Base-by-base conservation (phyloP, 805 yeast species). In the Starmera caribaea region DNA sequence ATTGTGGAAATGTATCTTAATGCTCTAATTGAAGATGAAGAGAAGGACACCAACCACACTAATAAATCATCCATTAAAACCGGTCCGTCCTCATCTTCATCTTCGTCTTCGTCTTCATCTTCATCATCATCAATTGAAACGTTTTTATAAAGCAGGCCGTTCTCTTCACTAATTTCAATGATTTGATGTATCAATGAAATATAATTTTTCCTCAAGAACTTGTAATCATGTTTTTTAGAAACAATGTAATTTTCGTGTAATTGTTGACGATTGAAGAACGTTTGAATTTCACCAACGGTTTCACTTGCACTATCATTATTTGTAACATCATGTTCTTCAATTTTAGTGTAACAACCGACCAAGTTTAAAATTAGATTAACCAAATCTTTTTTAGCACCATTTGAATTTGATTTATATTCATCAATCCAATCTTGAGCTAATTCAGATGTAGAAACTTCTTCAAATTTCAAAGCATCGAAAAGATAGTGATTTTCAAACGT, bases 1-100 rank as follows among this genome's bases (percentile, higher is more conserved):
- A 73, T 44, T 0, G 95, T 76, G 0, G 95, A 63, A 3, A 76
- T 72, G 48, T 69, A 77, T 54, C 97, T 69, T 41, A 89, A 66
- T 1, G 92, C 74, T 45, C 96, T 68, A 9, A 82, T 62, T 30
- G 75, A 70, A 15, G 87, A 75, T 0, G 85, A 76, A 2, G 90
- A 74, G 39, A 89, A 62, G 0, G 87, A 72, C 1, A 81, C 69
- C 13, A 88, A 58, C 97, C 97, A 88, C 5, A 83, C 74, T 26
- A 83, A 53, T 3, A 85, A 40, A 41, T 74, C 74, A 34, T 66
- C 76, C 60, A 76, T 61, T 27, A 84, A 56, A 8, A 57, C 41
- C 2, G 42, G 43, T 11, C 52, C 51, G 14, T 41, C 43, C 3
- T 32, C 32, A 34, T 46, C 38, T 5, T 48, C 49, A 42, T 54